Evolutionary conservation across 805 yeast genomes (phyloP), one percentile per base, ranked within the genome.

Genomic region (Kuraishia borneana): DNA sequence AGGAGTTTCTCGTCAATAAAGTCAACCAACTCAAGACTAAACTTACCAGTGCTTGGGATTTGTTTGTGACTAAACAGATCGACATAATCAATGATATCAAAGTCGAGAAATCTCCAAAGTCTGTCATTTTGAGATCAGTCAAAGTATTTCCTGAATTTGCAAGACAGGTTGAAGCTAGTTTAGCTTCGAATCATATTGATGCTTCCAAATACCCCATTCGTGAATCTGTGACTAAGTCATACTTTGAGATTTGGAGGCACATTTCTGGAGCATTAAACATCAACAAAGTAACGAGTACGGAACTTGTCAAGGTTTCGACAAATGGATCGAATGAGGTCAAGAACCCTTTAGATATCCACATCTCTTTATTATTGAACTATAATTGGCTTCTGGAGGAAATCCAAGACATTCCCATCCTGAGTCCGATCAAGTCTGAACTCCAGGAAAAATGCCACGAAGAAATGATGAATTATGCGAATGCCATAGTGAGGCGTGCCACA

Each of bases 1-100:
- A 79, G 47, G 95, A 83, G 41, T 83, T 68, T 43, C 56, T 69
- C 16, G 58, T 70, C 38, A 62, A 66, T 26, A 60, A 67, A 34
- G 59, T 79, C 40, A 62, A 60, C 21, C 72, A 70, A 39, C 42
- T 76, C 4, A 55, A 61, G n/a, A 73, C 73, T 20, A 70, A 69
- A 48, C 58, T 75, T 30, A 56, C 56, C 27, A 54, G 53, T 23
- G 59, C 61, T 13, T 84, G 94, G 94, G 56, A 56, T 14, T 70
- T 69, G 40, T 73, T 70, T 40, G 53, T 79, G 18, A 70, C 68
- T 13, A 56, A 55, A n/a, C 84, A 82, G 49, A 54, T 70, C 5
- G 55, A 61, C 21, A 41, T 47, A 12, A 60, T 75, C 13, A 65
- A 63, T 27, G 60, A 65, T 36, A 51, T 50, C 26, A 50, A 10